Percentiles rank a stretch among this genome's conserved stretches.
Evolutionary conservation across 139 green algal species (phyloP).

Genomic region (Dunaliella primolecta): DNA sequence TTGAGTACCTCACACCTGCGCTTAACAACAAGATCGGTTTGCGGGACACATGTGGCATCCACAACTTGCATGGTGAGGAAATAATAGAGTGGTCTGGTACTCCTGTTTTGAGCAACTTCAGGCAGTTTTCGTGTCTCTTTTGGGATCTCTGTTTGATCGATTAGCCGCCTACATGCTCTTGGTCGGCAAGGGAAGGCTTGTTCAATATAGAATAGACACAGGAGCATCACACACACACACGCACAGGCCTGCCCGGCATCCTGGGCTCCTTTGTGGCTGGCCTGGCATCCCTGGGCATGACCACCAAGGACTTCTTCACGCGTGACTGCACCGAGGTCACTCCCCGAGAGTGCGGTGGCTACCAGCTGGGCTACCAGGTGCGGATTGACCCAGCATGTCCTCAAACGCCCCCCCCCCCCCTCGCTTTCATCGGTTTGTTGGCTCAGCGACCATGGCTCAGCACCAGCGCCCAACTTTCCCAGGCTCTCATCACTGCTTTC

Average conservation of each 20-base stretch:
- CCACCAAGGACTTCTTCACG: background rate
- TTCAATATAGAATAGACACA: too few species aligned
- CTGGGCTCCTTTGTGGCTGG: conserved; percentile 3
- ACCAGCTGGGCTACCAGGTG: conserved; percentile 12
- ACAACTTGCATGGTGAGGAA: conserved; percentile 56
- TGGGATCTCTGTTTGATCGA: too few species aligned
- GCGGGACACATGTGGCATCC: conserved; percentile 67
- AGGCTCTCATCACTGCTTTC: too few species aligned
- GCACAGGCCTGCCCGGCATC: conserved; percentile 5
- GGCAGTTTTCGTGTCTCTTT: too few species aligned
- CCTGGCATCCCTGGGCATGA: conserved; percentile 1
- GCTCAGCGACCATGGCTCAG: too few species aligned
- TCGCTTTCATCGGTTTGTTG: too few species aligned
- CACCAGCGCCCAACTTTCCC: too few species aligned
- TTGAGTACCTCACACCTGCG: conserved; percentile 38
- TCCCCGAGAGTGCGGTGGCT: background rate
- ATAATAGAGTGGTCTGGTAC: background rate
- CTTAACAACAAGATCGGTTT: conserved; percentile 45
- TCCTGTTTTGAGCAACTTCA: background rate
- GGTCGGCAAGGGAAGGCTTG: too few species aligned
- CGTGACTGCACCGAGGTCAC: background rate
- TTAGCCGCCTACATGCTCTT: too few species aligned
- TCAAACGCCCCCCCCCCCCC: background rate
- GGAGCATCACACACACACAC: background rate
- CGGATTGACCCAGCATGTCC: background rate